phyloP scores from a whole-genome alignment of 176 grass and related monocot species.

The Aegilops longissima region DNA sequence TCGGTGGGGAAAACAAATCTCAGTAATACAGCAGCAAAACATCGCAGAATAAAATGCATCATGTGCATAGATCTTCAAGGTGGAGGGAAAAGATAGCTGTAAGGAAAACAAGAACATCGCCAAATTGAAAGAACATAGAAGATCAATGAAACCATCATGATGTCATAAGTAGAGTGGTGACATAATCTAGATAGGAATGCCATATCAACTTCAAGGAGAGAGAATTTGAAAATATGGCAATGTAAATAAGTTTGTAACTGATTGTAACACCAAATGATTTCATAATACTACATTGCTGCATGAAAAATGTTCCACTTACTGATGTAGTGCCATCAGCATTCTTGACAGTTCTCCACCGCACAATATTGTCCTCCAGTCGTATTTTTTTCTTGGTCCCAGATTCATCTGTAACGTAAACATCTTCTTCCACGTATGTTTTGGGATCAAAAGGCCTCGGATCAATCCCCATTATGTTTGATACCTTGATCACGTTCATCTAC shows the following conservation, averaged over 20 bases:
- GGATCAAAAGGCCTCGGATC: constrained; percentile 87
- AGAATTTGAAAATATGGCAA: constrained; percentile 19
- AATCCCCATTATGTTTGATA: constrained; percentile 97
- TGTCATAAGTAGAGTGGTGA: not conserved
- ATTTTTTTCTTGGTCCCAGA: constrained; percentile 85
- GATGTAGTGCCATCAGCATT: constrained; percentile 73
- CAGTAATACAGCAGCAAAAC: constrained; percentile 8
- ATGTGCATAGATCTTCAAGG: not conserved
- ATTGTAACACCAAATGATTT: constrained; percentile 9
- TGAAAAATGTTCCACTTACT: constrained; percentile 57
- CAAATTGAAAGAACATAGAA: not conserved
- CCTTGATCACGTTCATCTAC: constrained; percentile 98
- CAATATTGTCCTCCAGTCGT: constrained; percentile 90
- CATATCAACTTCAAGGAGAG: not conserved
- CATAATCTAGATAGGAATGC: constrained; percentile 9
- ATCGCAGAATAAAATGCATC: not conserved
- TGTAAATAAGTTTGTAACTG: constrained; percentile 4
- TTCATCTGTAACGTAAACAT: constrained; percentile 89
- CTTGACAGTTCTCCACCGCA: constrained; percentile 86
- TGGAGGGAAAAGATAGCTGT: not conserved
- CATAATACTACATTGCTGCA: constrained; percentile 6
- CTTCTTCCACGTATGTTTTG: constrained; percentile 92
- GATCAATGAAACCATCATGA: constrained; percentile 19
- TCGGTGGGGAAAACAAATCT: constrained; percentile 1
- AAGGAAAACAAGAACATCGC: not conserved